Conservation (phyloP, 1,284 basidiomycete species). For the Apiotrichum siamense region DNA sequence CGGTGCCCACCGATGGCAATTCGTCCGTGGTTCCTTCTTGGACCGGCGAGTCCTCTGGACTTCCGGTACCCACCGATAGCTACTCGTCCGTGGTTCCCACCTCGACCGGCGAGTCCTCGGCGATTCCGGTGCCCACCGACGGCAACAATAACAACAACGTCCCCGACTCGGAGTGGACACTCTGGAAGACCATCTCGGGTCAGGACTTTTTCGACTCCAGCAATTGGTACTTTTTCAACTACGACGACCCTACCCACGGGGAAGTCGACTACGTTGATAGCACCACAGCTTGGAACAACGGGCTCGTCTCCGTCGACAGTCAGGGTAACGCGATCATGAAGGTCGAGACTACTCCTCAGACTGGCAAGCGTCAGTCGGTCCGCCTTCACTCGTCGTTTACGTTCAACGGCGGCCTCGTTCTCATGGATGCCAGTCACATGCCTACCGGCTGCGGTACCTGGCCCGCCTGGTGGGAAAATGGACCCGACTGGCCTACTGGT, state of each 20-base stretch:
- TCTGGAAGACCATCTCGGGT: constrained; percentile 30
- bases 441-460: constrained; percentile 82
- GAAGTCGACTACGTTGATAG: constrained; percentile 46
- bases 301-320: constrained; percentile 55
- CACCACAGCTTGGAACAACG: constrained; percentile 36
- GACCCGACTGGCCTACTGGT: constrained; percentile 52
- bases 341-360: constrained; percentile 70
- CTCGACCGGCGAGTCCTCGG: constrained; percentile 19
- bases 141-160: constrained; percentile 10
- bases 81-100: too few relatives aligned
- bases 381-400: constrained; percentile 61
- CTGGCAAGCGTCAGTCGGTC: constrained; percentile 62
- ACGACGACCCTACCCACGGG: constrained; percentile 73
- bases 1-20: too few relatives aligned
- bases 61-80: too few relatives aligned
- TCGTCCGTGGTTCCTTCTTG: too few relatives aligned
- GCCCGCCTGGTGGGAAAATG: constrained; percentile 49
- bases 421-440: constrained; percentile 83
- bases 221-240: constrained; percentile 66
- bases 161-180: constrained; percentile 21
- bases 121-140: constrained; percentile 8
- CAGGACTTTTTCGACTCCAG: constrained; percentile 61
- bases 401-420: constrained; percentile 60
- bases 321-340: constrained; percentile 72
- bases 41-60: neutral